Evolutionary conservation across 2,329 filamentous ascomycete genomes (phyloP), one percentile per base, ranked within the genome.

Genomic region (Bertia moriformis): DNA sequence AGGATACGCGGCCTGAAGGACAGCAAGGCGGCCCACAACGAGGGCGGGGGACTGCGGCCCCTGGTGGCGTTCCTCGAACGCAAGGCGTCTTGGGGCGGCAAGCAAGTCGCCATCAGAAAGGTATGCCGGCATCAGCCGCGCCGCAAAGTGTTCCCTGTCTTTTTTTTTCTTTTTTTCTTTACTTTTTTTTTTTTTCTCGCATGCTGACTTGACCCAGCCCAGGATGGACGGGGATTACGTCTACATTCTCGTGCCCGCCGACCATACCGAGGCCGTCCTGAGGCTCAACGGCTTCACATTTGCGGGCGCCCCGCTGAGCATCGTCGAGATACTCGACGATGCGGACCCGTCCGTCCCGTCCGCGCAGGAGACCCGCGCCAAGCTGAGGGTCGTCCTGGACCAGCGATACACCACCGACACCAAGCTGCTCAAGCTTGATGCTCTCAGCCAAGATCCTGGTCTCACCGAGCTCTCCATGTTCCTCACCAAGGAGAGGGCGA

Each of bases 361-460:
- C 4, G 66, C 74, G 3, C 61, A 71, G 38, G 73, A 81, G 46
- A 69, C 76, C n/a, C 79, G 78, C 54, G 64, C 71, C 18, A 76
- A 78, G 46, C 70, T 95, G 42, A 74, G 76, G 46, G 60, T 63
- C 14, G 78, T 95, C 44, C 68, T 98, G 13, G 70, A 70, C 40
- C 70, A 73, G 40, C 79, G 91, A 38, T 96, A 94, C 59, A 66
- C 83, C 43, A 59, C 69, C 14, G 66, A 67, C 4, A 65, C 66
- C 39, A 94, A 93, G 58, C 64, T 95, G 1, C 70, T 96, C 29
- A 78, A 93, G 52, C 73, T 98, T 7, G 87, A 85, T n/a, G 66
- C 71, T 1, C 72, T 96, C 7, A 78, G 73, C 20, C 65, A 71
- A 37, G 89, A 96, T 49, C 62, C 74, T 2, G 73, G 78, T 42